Percentiles rank a stretch among this genome's conserved stretches.
phyloP scores from a whole-genome alignment of 1,284 basidiomycete genomes.

The Rhodotorula sp. region DNA sequence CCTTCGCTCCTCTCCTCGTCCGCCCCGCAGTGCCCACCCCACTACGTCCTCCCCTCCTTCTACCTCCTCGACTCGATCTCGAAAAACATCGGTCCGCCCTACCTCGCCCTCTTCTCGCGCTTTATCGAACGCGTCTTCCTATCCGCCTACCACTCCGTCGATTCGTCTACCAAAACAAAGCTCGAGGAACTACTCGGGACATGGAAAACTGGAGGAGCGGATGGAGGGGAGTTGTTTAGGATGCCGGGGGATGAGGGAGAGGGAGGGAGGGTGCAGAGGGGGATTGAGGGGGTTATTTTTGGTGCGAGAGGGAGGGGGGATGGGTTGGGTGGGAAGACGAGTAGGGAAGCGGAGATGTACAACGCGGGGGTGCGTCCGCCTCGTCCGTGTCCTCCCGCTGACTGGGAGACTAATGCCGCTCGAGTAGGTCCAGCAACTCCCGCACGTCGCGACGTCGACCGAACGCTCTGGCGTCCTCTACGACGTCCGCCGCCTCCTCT shows the following conservation, averaged over 20 bases:
- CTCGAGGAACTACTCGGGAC: constrained; percentile 95
- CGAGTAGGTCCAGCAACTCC: constrained; percentile 25
- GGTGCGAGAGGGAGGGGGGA: constrained; percentile 28
- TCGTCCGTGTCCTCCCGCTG: not conserved
- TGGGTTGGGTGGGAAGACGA: constrained; percentile 6
- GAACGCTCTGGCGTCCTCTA: constrained; percentile 41
- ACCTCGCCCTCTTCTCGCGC: constrained; percentile 59
- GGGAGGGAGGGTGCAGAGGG: constrained; percentile 34
- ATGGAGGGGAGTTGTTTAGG: constrained; percentile 78
- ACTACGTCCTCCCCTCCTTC: constrained; percentile 87
- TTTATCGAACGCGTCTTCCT: constrained; percentile 61
- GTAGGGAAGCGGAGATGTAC: constrained; percentile 13
- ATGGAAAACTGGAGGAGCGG: constrained; percentile 79
- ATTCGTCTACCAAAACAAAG: constrained; percentile 69
- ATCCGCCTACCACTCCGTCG: constrained; percentile 63
- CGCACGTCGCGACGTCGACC: constrained; percentile 24
- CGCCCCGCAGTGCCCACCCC: constrained; percentile 52
- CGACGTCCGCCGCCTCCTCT: constrained; percentile 40
- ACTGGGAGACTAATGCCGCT: not conserved
- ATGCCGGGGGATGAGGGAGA: constrained; percentile 16
- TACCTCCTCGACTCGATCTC: constrained; percentile 96
- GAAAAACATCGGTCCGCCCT: constrained; percentile 83
- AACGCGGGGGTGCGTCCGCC: constrained; percentile 16
- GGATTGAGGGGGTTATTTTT: constrained; percentile 41
- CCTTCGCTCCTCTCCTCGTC: not conserved